Base-by-base conservation (phyloP, 768 basidiomycete genomes). In the Termitomyces sp. region DNA sequence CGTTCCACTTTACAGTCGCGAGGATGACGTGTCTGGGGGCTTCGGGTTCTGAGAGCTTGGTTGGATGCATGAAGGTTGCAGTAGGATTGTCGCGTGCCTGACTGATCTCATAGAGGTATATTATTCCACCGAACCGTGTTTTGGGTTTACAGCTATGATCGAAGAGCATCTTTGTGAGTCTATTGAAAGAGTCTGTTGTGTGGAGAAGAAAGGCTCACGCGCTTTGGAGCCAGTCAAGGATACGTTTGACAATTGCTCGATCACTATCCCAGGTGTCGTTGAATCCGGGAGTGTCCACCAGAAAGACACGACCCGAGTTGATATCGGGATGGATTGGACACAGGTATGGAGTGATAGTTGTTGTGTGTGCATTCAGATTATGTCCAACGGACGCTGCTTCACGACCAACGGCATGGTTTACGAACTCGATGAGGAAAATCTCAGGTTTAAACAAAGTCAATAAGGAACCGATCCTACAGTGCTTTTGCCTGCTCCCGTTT, bases 231-330 rank as follows among this genome's bases (percentile, higher is more conserved):
- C 71, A 73, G 26, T 67, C 59, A 1, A 68, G 64, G 32, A 72
- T 70, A 2, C 57, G 57, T 23, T 56, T 49, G 48, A 71, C 50
- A 23, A 70, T 68, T 10, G 67, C 62, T 3, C 52, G 55, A 49
- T 73, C 72, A 28, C 56, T 63, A 14, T 56, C 52, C 20, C 43
- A 51, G 6, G 67, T 68, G 54, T 70, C 66, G 53, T 73, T 70
- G 46, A 71, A 73, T 2, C 72, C 72, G 4, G 71, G 72, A 3
- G 71, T 72, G 51, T 73, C 72, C 14, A 73, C 64, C 32, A 73
- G 61, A 50, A 70, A 61, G 32, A 72, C 50, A 43, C 63, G 63
- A 28, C 54, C 57, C 30, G 20, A n/a, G 14, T 30, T 32, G 13
- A 36, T n/a, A 16, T 50, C 38, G 33, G 26, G 35, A 23, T 33